Conservation (phyloP, 2,329 filamentous ascomycete species). For the Hypocrella siamensis region DNA sequence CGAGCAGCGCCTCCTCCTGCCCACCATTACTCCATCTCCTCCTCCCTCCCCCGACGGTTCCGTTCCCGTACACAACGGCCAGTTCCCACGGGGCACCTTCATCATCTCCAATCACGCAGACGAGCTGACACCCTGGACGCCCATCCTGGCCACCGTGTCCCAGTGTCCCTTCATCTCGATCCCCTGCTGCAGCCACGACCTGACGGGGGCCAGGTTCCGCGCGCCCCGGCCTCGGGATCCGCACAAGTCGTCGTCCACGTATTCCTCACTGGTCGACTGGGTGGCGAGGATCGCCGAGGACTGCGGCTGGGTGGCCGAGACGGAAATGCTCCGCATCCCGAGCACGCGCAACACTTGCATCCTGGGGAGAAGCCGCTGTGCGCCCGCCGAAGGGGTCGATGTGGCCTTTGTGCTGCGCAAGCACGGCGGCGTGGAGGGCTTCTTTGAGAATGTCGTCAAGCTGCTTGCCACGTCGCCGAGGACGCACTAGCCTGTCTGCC, state of each 20-base stretch:
- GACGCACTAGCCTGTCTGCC: conserved; percentile 26
- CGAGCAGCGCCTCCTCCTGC: conserved; percentile 32
- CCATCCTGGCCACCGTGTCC: conserved; percentile 64
- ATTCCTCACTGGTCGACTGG: conserved; percentile 72
- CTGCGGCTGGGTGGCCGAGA: conserved; percentile 63
- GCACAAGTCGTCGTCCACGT: conserved; percentile 48
- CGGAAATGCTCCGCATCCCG: conserved; percentile 77
- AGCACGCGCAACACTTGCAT: conserved; percentile 79
- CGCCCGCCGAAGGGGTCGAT: conserved; percentile 9
- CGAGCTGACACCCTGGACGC: conserved; percentile 91
- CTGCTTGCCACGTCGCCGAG: conserved; percentile 35
- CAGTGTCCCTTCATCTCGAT: conserved; percentile 78
- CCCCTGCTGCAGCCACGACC: conserved; percentile 83
- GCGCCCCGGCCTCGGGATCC: conserved; percentile 40
- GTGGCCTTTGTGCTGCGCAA: conserved; percentile 27
- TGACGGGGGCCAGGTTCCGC: conserved; percentile 61
- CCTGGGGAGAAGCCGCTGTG: conserved; percentile 34
- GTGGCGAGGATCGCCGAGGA: conserved; percentile 52
- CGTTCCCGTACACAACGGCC: conserved; percentile 35
- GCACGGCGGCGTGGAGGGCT: conserved; percentile 41
- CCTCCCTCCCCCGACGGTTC: not conserved
- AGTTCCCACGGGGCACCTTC: conserved; percentile 63
- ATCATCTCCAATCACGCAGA: conserved; percentile 96
- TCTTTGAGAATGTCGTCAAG: conserved; percentile 42
- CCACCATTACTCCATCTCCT: conserved; percentile 16